Conservation (phyloP, 805 yeast genomes). For the Lachancea lanzarotensis region DNA sequence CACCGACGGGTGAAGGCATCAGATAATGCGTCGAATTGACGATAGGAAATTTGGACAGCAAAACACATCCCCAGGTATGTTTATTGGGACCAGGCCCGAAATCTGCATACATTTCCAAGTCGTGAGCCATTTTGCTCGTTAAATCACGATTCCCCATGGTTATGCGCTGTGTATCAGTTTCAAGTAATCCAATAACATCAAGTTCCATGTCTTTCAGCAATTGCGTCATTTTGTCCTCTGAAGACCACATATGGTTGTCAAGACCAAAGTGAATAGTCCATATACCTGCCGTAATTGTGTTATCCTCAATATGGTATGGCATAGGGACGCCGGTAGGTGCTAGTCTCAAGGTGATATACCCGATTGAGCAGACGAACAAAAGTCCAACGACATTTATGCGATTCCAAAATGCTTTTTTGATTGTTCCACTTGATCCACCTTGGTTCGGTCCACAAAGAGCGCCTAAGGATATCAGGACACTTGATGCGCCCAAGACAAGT, state of each 20-base stretch:
- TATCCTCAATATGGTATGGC: conserved; percentile 62
- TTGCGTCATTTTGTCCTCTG: conserved; percentile 83
- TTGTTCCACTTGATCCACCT: background rate
- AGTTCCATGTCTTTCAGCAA: conserved; percentile 79
- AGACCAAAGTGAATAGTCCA: conserved; percentile 98
- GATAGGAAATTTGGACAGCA: conserved; percentile 91
- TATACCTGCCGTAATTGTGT: conserved; percentile 85
- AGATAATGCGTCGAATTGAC: conserved; percentile 83
- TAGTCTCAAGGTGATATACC: conserved; percentile 19
- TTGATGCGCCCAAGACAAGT: conserved; percentile 54
- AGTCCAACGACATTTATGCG: conserved; percentile 15
- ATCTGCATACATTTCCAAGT: conserved; percentile 89
- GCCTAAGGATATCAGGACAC: conserved; percentile 48
- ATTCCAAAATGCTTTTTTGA: conserved; percentile 14
- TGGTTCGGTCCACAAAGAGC: conserved; percentile 20
- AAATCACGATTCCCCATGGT: conserved; percentile 94
- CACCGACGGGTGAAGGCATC: conserved; percentile 95
- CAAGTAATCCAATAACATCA: conserved; percentile 86
- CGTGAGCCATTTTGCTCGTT: conserved; percentile 86
- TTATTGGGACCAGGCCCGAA: conserved; percentile 97
- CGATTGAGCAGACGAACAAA: conserved; percentile 15
- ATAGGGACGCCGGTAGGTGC: conserved; percentile 44
- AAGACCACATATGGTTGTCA: conserved; percentile 97
- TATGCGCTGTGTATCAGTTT: conserved; percentile 87
- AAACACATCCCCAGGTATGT: conserved; percentile 97